Evolutionary conservation across 176 grass and related monocot species (phyloP), one percentile per base, ranked within the genome.

Genomic region (Guadua angustifolia): DNA sequence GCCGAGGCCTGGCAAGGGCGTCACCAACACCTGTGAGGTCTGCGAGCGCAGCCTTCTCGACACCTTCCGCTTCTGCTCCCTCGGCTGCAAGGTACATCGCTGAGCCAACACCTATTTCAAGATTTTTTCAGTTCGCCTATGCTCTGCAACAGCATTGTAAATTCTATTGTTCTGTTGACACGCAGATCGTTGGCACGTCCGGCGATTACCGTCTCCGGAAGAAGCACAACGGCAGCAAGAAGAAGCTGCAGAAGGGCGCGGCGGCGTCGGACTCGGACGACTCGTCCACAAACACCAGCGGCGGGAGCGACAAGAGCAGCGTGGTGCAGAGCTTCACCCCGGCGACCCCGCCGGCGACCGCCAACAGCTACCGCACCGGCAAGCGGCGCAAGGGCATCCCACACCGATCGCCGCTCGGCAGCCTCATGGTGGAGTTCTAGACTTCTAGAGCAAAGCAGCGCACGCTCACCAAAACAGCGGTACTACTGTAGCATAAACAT

Each of bases 1-100:
- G 87, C 96, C 91, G 43, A 90, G 93, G 89, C 93, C 96, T 3
- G 89, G 96, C 50, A 99, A 99, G 77, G 96, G 96, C 73, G 96
- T 92, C 87, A 94, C 93, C 87, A 99, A 99, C 89, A 96, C 89
- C 69, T 99, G 97, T 81, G 93, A 99, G 32, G 93, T 96, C 86
- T 99, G 97, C 88, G 88, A 87, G 50, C 89, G 97, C 64, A 99
- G 89, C 91, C 93, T 99, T 52, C 91, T 95, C 83, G 96, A 99
- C 87, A 92, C 91, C 78, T 99, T 95, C 82, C 91, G 93, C 45
- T 99, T 99, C 88, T 99, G 96, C 88, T 99, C 96, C 26, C 96
- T 99, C 59, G 93, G 96, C 35, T 99, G 96, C 91, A 99, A 99
- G 96, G 93, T 92, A 55, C 25, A 19, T 52, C 44, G 13, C 61